Conservation (phyloP, 371 early-diverging fungal genomes). For the Mucor piriformis region DNA sequence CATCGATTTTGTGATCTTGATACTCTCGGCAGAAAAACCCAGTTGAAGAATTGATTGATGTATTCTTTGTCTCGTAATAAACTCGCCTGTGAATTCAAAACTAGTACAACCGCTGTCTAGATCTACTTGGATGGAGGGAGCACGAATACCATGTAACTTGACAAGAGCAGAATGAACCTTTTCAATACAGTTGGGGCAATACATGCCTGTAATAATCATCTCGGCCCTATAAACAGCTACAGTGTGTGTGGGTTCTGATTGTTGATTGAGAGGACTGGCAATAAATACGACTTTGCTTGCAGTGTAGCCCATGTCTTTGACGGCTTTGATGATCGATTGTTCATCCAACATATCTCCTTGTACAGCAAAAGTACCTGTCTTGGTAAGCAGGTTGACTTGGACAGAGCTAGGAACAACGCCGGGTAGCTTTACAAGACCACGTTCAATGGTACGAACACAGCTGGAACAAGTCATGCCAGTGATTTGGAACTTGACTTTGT, state of each 20-base stretch:
- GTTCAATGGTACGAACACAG: constrained; percentile 80
- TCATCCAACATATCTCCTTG: constrained; percentile 25
- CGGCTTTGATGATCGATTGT: constrained; percentile 42
- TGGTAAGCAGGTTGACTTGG: constrained; percentile 69
- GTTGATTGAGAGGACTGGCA: background rate
- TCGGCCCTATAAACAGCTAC: constrained; percentile 21
- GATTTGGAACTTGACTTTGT: constrained; percentile 64
- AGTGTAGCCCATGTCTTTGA: constrained; percentile 68
- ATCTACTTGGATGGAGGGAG: constrained; percentile 41
- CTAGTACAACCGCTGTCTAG: constrained; percentile 49
- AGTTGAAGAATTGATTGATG: constrained; percentile 48
- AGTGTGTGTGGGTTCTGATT: background rate
- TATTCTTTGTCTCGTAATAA: constrained; percentile 39
- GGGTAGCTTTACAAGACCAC: constrained; percentile 56
- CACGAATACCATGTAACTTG: constrained; percentile 38
- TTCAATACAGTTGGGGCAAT: constrained; percentile 65
- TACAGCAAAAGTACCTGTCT: constrained; percentile 59
- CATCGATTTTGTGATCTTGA: constrained; percentile 46
- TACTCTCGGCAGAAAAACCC: constrained; percentile 57
- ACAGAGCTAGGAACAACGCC: constrained; percentile 76
- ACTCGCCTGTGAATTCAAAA: constrained; percentile 43
- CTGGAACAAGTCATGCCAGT: constrained; percentile 93
- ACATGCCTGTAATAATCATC: constrained; percentile 66
- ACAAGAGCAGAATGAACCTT: constrained; percentile 54
- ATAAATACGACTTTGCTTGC: constrained; percentile 42